Percentiles rank a stretch among this genome's conserved stretches.
Conservation (phyloP, 306 rosid genomes). For the Cicer yamashitae region DNA sequence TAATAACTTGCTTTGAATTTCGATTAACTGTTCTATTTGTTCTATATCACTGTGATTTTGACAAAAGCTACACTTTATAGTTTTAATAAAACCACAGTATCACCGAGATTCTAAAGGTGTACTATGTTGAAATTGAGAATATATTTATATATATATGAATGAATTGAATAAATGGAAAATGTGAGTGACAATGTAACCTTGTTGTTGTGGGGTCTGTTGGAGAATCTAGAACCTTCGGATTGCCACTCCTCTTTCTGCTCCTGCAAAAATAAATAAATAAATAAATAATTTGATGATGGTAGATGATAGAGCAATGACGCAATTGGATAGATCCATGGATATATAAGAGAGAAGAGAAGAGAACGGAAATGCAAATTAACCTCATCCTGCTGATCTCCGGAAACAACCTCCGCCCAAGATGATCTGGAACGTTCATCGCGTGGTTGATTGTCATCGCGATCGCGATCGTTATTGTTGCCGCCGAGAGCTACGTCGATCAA, state of each 20-base stretch:
- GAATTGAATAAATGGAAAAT: slow-evolving; percentile 6
- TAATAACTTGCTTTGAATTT: no score
- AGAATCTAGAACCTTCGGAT: slow-evolving; percentile 51
- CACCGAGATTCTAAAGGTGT: no score
- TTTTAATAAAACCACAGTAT: no score
- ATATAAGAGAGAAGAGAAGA: not conserved
- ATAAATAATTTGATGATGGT: no score
- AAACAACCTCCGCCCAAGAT: slow-evolving; percentile 80
- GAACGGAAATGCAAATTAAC: not conserved
- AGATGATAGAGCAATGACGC: no score
- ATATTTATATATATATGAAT: no score
- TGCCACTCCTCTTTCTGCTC: slow-evolving; percentile 51
- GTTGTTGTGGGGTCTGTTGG: slow-evolving; percentile 55
- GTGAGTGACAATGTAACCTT: slow-evolving; percentile 50
- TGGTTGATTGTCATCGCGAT: slow-evolving; percentile 3
- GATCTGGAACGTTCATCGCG: slow-evolving; percentile 75
- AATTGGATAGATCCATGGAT: no score
- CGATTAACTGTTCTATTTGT: no score
- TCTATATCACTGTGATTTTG: no score
- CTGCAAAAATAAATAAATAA: slow-evolving; percentile 44
- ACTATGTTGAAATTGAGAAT: no score
- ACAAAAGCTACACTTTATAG: no score
- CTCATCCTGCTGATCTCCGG: slow-evolving; percentile 58
- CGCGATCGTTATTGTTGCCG: slow-evolving; percentile 35
- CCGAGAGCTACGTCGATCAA: slow-evolving; percentile 61